A percentile compares a stretch with the other conserved stretches of the same genome.
Conservation (phyloP, 352 stramenopile genomes). For the Pythium dissotocum region DNA sequence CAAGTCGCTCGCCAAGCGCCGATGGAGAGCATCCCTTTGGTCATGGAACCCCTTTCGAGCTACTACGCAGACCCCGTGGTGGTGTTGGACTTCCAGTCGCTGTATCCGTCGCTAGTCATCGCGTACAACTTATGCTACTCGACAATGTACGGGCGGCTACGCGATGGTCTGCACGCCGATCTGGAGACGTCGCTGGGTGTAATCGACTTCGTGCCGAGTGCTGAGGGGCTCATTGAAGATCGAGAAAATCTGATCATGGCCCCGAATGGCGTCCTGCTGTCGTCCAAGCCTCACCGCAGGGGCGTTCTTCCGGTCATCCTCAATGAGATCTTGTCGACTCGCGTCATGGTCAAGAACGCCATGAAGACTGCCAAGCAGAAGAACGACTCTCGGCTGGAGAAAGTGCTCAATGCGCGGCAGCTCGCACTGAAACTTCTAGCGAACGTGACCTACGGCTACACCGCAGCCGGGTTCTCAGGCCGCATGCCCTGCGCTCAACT, state of each 20-base stretch:
- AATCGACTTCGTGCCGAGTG: slow-evolving; percentile 45
- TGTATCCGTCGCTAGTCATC: slow-evolving; percentile 99
- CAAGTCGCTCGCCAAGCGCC: slow-evolving; percentile 89
- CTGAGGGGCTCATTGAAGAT: slow-evolving; percentile 48
- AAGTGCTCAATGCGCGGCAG: slow-evolving; percentile 78
- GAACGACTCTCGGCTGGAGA: slow-evolving; percentile 56
- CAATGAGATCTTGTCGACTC: slow-evolving; percentile 94
- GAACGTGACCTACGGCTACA: slow-evolving; percentile 99
- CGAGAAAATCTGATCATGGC: slow-evolving; percentile 62
- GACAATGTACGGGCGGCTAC: slow-evolving; percentile 93
- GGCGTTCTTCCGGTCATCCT: slow-evolving; percentile 97
- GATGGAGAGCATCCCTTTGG: slow-evolving; percentile 92
- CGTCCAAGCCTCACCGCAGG: slow-evolving; percentile 89
- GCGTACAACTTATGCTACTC: slow-evolving; percentile 99
- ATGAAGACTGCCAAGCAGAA: slow-evolving; percentile 92
- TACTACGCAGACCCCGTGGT: slow-evolving; percentile 98
- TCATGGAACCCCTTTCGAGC: slow-evolving; percentile 94
- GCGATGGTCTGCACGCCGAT: slow-evolving; percentile 68
- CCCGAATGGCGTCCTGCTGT: slow-evolving; percentile 96
- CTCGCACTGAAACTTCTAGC: slow-evolving; percentile 99
- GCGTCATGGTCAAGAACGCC: slow-evolving; percentile 98
- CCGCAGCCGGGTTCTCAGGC: slow-evolving; percentile 97
- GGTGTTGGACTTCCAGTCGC: slow-evolving; percentile 98
- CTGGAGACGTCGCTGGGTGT: slow-evolving; percentile 72
- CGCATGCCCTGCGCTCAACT: slow-evolving; percentile 96